These are phyloP conservation scores for Sarocladium brachiariae DNA, from an alignment of 2,329 filamentous ascomycete genomes.

Conservation along the genomic window DNA sequence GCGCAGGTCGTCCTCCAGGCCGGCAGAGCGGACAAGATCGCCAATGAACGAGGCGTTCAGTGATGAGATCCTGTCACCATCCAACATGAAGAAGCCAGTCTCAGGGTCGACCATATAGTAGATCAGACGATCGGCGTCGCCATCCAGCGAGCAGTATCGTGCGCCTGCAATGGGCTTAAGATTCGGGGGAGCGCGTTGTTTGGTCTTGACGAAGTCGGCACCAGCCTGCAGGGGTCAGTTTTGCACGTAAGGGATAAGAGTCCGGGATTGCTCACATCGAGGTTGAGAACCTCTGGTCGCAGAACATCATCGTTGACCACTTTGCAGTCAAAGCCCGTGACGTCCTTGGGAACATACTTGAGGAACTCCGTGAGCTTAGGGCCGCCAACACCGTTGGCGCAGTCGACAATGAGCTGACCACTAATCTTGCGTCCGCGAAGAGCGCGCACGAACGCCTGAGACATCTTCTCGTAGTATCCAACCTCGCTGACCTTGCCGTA, in stretches of 20 bases:
- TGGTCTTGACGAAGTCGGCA: conserved; percentile 96
- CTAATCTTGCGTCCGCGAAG: conserved; percentile 69
- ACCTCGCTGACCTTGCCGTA: conserved; percentile 86
- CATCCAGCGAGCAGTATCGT: conserved; percentile 86
- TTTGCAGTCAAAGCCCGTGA: conserved; percentile 70
- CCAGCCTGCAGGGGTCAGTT: conserved; percentile 56
- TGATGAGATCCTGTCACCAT: conserved; percentile 94
- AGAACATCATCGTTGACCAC: conserved; percentile 91
- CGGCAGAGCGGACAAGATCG: conserved; percentile 75
- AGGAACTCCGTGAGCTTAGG: conserved; percentile 83
- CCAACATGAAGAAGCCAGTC: conserved; percentile 81
- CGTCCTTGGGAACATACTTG: conserved; percentile 67
- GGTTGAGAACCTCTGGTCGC: conserved; percentile 81
- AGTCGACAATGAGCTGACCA: conserved; percentile 78
- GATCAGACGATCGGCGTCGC: conserved; percentile 90
- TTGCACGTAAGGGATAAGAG: not conserved
- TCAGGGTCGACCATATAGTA: conserved; percentile 88
- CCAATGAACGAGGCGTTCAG: conserved; percentile 90
- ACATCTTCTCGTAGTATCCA: conserved; percentile 93
- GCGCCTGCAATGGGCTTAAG: conserved; percentile 71
- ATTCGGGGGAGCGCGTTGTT: conserved; percentile 78
- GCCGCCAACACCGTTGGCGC: conserved; percentile 92
- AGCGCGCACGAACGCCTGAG: conserved; percentile 74
- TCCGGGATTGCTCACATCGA: conserved; percentile 54
- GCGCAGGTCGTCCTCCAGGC: conserved; percentile 71